phyloP scores from a whole-genome alignment of 2,329 filamentous ascomycete species.

The Diaporthe sp. region DNA sequence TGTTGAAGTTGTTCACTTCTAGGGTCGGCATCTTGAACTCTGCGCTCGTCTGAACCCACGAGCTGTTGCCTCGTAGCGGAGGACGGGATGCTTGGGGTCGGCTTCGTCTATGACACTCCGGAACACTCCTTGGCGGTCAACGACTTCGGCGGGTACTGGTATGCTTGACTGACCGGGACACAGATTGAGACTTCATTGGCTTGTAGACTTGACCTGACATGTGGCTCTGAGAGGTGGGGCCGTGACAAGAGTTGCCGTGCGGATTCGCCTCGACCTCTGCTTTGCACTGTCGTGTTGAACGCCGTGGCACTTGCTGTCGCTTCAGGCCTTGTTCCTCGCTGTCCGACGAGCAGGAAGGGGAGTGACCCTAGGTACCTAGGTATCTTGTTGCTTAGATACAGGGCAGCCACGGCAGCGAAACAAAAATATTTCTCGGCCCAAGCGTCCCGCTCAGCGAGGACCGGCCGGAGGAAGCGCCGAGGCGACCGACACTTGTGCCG shows the following conservation, averaged over 20 bases:
- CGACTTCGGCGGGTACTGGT: conserved; percentile 49
- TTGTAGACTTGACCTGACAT: conserved; percentile 49
- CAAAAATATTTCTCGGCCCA: background rate
- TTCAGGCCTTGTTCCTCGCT: background rate
- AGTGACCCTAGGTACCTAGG: too few species aligned
- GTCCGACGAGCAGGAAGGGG: background rate
- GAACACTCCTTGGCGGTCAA: conserved; percentile 56
- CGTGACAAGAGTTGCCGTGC: background rate
- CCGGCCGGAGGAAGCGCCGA: background rate
- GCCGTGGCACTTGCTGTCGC: background rate
- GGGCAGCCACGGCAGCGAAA: too few species aligned
- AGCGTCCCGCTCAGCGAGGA: background rate
- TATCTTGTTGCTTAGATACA: background rate
- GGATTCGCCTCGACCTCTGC: background rate
- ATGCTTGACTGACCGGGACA: conserved; percentile 44
- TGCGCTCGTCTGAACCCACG: background rate
- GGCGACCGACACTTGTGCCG: background rate
- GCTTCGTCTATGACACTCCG: conserved; percentile 51
- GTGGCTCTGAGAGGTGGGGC: conserved; percentile 5
- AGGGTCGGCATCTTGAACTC: conserved; percentile 56
- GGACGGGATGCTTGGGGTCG: too few species aligned
- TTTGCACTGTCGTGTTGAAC: background rate
- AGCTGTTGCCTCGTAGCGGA: too few species aligned
- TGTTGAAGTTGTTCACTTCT: conserved; percentile 80
- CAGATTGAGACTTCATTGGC: conserved; percentile 59